These are phyloP conservation scores for Phytophthora lateralis DNA, from an alignment of 352 stramenopile genomes.

Conservation along the genomic window DNA sequence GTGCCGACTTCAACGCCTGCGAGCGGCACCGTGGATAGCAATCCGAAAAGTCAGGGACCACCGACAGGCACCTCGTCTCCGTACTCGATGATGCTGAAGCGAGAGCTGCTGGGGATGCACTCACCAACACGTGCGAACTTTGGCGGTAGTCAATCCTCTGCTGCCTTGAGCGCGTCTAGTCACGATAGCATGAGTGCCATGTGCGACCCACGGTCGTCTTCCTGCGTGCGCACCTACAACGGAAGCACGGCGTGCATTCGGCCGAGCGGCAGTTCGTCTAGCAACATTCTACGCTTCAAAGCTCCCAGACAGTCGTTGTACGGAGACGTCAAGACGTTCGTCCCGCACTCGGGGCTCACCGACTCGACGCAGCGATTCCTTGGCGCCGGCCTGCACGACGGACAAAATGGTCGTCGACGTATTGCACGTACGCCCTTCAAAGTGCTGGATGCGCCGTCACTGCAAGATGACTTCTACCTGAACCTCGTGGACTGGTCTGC, in stretches of 20 bases:
- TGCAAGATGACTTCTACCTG: conserved; percentile 99
- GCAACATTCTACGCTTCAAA: conserved; percentile 82
- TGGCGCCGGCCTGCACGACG: conserved; percentile 22
- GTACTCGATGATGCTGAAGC: conserved; percentile 83
- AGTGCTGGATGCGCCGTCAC: conserved; percentile 95
- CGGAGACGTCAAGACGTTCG: conserved; percentile 60
- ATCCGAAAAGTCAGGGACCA: conserved; percentile 24
- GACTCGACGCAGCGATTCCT: conserved; percentile 41
- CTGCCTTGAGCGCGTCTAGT: conserved; percentile 26
- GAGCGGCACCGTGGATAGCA: conserved; percentile 9
- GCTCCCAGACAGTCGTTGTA: conserved; percentile 62
- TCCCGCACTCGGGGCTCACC: conserved; percentile 53
- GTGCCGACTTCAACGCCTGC: conserved; percentile 6
- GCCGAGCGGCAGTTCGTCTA: conserved; percentile 41
- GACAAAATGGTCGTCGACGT: conserved; percentile 48
- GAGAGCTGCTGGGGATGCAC: conserved; percentile 74
- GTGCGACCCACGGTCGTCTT: conserved; percentile 29
- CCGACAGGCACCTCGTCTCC: conserved; percentile 32
- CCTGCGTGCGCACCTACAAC: conserved; percentile 35
- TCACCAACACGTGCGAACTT: conserved; percentile 43
- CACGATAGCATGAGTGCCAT: conserved; percentile 33
- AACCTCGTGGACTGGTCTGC: conserved; percentile 98
- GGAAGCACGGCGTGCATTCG: conserved; percentile 38
- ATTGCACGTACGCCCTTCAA: conserved; percentile 96
- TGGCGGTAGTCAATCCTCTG: conserved; percentile 12